Evolutionary conservation across 768 basidiomycete genomes (phyloP), one percentile per base, ranked within the genome.

Genomic region (Lentinula guzmanii): DNA sequence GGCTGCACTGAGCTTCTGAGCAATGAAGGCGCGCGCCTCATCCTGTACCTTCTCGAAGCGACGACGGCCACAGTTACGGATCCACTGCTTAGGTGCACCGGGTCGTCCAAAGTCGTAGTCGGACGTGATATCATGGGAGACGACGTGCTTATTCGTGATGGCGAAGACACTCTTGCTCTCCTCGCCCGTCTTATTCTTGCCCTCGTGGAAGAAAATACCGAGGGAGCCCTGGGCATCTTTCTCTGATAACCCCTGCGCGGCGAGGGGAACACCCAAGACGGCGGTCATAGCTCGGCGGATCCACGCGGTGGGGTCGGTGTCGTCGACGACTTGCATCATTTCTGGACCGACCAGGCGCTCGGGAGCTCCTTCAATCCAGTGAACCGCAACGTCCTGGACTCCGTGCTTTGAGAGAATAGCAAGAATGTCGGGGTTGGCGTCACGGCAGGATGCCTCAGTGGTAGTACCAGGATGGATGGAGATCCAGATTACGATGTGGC

Each of bases 171-270:
- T 69, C 33, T 61, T 60, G 61, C 71, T 72, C 41, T 64, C 56
- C 15, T 66, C 54, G 61, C 72, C 70, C 28, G 55, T 37, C 45
- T 62, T 64, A 63, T 61, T 63, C 62, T 67, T 68, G 52, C 61
- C 62, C 63, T 76, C 74, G n/a, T 66, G 68, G 65, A 76, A 74
- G 54, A 69, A 66, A 51, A 75, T 46, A 9, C 64, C 58, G 62
- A 75, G 37, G 57, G 59, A 71, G 33, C 74, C 75, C 69, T 75
- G 67, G 5, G 65, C 63, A 63, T 74, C 71, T 13, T 7, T 46
- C 11, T 46, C 15, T 16, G 45, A 11, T n/a, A 46, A 7, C 7
- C 16, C 15, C 15, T 46, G 45, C 0, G 37, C 37, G 13, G 37
- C 37, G 37, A 39, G 21, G 45, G 45, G 16, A 7, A 46, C 1